Conservation (phyloP, 805 yeast genomes). For the Maudiozyma saulgeensis region DNA sequence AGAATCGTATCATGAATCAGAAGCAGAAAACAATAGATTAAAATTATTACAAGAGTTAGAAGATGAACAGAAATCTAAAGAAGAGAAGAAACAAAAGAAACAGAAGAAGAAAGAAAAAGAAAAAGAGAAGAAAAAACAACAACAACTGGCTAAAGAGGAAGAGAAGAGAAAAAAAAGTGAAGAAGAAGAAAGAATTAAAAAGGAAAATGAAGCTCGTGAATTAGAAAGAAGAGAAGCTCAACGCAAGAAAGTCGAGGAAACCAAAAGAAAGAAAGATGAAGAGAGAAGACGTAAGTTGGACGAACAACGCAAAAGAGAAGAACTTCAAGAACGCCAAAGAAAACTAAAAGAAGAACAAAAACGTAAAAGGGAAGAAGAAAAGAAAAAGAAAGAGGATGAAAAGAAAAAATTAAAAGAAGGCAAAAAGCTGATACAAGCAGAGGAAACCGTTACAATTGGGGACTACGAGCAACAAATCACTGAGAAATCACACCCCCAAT, state of each 20-base stretch:
- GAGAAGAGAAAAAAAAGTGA: constrained; percentile 48
- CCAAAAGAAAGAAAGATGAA: constrained; percentile 31
- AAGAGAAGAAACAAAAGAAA: constrained; percentile 58
- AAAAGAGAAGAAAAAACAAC: constrained; percentile 56
- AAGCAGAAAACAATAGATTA: constrained; percentile 64
- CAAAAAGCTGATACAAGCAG: constrained; percentile 7
- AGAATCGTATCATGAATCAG: constrained; percentile 67
- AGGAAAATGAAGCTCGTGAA: constrained; percentile 35
- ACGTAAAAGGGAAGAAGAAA: constrained; percentile 32
- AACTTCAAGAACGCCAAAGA: constrained; percentile 32
- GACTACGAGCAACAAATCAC: too few species aligned
- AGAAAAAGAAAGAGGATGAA: constrained; percentile 23
- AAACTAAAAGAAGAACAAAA: constrained; percentile 33
- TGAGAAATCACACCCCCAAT: too few species aligned
- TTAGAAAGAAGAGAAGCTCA: constrained; percentile 33
- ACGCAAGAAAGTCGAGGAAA: constrained; percentile 34
- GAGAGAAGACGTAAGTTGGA: constrained; percentile 33
- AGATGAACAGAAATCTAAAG: constrained; percentile 55
- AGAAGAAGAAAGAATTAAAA: constrained; percentile 41
- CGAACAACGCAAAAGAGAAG: constrained; percentile 34
- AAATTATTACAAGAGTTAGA: constrained; percentile 59
- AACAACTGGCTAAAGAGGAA: constrained; percentile 55
- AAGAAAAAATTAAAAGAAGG: constrained; percentile 22
- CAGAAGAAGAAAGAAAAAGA: constrained; percentile 57
- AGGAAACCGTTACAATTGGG: background rate